These are phyloP conservation scores for Malassezia sp. DNA, from an alignment of 1,284 basidiomycete genomes.

Conservation along the genomic window DNA sequence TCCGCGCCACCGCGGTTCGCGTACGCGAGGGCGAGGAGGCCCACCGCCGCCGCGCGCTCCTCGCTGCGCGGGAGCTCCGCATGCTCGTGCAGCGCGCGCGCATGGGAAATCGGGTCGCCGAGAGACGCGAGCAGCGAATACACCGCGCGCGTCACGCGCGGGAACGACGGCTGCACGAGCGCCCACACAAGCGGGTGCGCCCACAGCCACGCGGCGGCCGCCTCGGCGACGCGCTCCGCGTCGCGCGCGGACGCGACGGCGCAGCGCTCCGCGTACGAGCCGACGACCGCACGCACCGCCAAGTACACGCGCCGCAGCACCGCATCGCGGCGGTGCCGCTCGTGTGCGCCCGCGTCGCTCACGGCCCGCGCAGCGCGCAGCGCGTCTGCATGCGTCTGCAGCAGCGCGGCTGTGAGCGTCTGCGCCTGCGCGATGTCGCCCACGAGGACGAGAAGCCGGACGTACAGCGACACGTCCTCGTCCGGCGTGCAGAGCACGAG, in stretches of 20 bases:
- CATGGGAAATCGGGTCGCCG: slow-evolving; percentile 1
- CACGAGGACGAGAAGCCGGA: too few species aligned
- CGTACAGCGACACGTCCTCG: too few species aligned
- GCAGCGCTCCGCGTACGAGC: background rate
- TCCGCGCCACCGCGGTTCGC: slow-evolving; percentile 15
- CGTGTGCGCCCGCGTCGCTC: too few species aligned
- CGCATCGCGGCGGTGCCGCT: too few species aligned
- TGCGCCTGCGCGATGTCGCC: too few species aligned
- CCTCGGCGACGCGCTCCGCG: background rate
- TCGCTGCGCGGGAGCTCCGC: background rate
- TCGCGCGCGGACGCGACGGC: background rate
- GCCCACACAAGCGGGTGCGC: slow-evolving; percentile 7
- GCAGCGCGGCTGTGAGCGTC: background rate
- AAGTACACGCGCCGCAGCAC: background rate
- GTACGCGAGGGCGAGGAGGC: slow-evolving; percentile 5
- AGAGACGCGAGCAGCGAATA: slow-evolving; percentile 8
- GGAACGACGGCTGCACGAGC: slow-evolving; percentile 13
- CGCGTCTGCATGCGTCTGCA: background rate
- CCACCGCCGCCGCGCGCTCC: background rate
- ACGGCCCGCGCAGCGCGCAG: too few species aligned
- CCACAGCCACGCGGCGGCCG: slow-evolving; percentile 3
- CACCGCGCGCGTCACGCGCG: slow-evolving; percentile 7
- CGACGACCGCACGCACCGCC: background rate
- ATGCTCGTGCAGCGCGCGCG: background rate
- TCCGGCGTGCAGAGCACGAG: background rate